Evolutionary conservation across 2,329 filamentous ascomycete species (phyloP), one percentile per base, ranked within the genome.

Genomic region (Trichoderma sp.): DNA sequence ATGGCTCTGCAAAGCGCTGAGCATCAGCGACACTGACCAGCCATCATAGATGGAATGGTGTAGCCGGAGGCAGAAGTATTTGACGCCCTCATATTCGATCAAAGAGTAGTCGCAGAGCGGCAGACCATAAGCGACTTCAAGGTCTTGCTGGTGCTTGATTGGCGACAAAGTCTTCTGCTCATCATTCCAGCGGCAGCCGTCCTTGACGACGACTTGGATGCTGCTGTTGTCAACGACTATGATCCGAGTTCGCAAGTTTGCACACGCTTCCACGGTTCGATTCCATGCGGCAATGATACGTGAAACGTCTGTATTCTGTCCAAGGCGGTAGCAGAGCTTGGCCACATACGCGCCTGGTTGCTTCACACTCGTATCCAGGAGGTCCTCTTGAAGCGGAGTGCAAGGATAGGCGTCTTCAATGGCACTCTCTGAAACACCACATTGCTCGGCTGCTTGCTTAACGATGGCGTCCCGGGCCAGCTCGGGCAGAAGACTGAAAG

Each of bases 331-430:
- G n/a, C 47, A 21, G 24, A 51, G 50, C 26, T 48, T 57, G 7
- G 50, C 52, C 7, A 51, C 24, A 34, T 67, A 67, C 2, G 66
- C 45, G 7, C 67, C 63, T 14, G 65, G 54, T 30, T 66, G 62
- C 26, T 61, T 65, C 7, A 41, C 51, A 2, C 66, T 65, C 9
- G 68, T 34, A 10, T 58, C 47, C 24, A 69, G 57, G 10, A 69
- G 55, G 5, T 66, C 66, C 21, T 68, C 67, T 21, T 69, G 68
- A 1, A 69, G 55, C 5, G 66, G n/a, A 7, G 67, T 67, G 21
- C 58, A 64, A 3, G 67, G 68, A 21, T 63, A 69, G 10, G 59
- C 64, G 44, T 69, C 68, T 47, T 28, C n/a, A 26, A 67, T 47
- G 1, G 21, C 34, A 12, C 14, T n/a, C 14, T 21, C 19, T 6